Conservation (phyloP, 106 monocot species). For the Acorus gramineus region DNA sequence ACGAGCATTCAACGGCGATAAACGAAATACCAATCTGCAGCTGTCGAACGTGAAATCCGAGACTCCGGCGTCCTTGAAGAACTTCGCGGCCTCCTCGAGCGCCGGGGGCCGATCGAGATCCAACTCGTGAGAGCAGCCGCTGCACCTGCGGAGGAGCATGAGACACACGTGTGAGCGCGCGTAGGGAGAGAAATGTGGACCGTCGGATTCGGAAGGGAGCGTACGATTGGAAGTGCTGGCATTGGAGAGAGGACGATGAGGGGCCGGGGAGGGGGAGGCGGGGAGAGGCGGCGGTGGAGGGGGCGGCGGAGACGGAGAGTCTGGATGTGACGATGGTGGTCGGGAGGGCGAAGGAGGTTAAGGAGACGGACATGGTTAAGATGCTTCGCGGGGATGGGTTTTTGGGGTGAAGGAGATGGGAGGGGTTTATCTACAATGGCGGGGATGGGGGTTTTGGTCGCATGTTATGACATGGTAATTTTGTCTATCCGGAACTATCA, state of each 20-base stretch:
- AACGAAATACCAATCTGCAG: slow-evolving; percentile 35
- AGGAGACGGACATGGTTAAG: too few species aligned
- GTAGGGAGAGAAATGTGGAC: too few species aligned
- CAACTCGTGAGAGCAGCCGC: slow-evolving; percentile 81
- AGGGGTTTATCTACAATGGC: too few species aligned
- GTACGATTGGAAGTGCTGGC: slow-evolving; percentile 78
- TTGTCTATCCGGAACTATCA: too few species aligned
- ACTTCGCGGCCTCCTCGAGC: slow-evolving; percentile 42
- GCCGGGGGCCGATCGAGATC: slow-evolving; percentile 60
- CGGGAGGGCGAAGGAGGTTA: too few species aligned
- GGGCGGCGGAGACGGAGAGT: slow-evolving; percentile 12
- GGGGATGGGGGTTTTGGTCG: too few species aligned
- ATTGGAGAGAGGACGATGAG: slow-evolving; percentile 33
- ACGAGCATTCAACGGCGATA: neutral
- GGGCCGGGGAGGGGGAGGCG: too few species aligned
- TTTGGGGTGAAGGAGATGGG: too few species aligned
- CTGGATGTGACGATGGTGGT: too few species aligned
- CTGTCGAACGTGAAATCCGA: slow-evolving; percentile 68
- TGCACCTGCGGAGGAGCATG: slow-evolving; percentile 40
- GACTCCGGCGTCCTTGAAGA: slow-evolving; percentile 60
- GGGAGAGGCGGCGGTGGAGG: slow-evolving; percentile 8
- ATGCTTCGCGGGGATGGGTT: too few species aligned
- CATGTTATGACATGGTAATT: too few species aligned
- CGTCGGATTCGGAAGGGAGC: neutral
- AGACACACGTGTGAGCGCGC: neutral